Evolutionary conservation across 2,329 filamentous ascomycete genomes (phyloP).

Genomic region (Alternaria sp.): DNA sequence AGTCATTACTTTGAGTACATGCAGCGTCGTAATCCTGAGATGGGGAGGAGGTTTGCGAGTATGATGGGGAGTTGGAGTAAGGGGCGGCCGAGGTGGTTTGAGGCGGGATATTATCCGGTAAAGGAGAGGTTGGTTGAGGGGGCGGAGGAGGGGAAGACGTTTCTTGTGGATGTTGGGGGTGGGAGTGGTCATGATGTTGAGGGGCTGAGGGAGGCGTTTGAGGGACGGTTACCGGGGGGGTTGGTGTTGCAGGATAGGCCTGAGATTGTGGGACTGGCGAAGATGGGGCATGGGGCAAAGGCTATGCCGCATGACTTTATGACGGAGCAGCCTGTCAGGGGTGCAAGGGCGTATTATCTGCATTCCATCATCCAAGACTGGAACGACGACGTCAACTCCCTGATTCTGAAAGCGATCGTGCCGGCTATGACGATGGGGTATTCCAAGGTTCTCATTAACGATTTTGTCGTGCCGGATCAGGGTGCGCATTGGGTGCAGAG

Average conservation of each 20-base stretch:
- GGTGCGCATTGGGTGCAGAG: conserved; percentile 34
- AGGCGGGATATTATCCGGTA: conserved; percentile 31
- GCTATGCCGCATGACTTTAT: conserved; percentile 46
- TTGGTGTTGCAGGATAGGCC: conserved; percentile 33
- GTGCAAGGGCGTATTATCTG: conserved; percentile 35
- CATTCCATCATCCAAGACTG: conserved; percentile 42
- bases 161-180: conserved; percentile 36
- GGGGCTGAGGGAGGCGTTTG: conserved; percentile 23
- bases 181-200: conserved; percentile 34
- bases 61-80: conserved; percentile 39
- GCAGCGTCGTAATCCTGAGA: conserved; percentile 22
- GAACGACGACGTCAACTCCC: conserved; percentile 27
- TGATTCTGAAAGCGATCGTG: conserved; percentile 31
- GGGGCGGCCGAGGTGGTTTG: conserved; percentile 33
- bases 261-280: conserved; percentile 30
- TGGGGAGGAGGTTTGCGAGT: conserved; percentile 33
- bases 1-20: conserved; percentile 33
- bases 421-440: conserved; percentile 38
- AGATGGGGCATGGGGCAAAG: conserved; percentile 30
- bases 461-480: conserved; percentile 34
- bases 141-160: conserved; percentile 13
- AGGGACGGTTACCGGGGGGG: conserved; percentile 19
- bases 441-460: conserved; percentile 37
- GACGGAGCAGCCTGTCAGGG: conserved; percentile 43
- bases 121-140: conserved; percentile 28